phyloP scores from a whole-genome alignment of 129 eudicot genomes.

The Tagetes erecta region DNA sequence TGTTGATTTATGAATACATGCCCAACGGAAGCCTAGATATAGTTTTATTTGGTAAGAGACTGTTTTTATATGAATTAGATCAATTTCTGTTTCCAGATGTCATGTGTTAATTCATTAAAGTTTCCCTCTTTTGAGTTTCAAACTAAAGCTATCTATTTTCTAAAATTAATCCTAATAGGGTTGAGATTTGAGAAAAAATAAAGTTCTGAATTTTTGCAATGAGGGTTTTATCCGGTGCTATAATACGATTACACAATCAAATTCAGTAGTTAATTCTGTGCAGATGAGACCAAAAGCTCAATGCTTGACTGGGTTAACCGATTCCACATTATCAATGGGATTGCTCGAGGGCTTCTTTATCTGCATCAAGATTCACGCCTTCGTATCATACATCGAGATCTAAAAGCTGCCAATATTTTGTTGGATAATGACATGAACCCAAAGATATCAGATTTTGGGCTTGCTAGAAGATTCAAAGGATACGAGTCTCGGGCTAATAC shows the following conservation, averaged over 20 bases:
- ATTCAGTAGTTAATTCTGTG: not conserved
- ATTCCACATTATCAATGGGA: slow-evolving; percentile 24
- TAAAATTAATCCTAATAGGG: not conserved
- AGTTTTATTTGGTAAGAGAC: slow-evolving; percentile 12
- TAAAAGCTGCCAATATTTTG: not conserved
- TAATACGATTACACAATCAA: not conserved
- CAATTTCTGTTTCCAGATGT: no score
- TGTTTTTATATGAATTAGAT: no score
- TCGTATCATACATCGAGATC: not conserved
- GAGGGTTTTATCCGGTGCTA: not conserved
- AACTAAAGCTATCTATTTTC: not conserved
- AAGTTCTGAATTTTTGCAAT: not conserved
- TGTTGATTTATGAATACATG: slow-evolving; percentile 33
- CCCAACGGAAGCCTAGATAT: slow-evolving; percentile 30
- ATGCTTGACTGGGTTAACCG: slow-evolving; percentile 23
- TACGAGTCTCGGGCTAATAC: slow-evolving; percentile 18
- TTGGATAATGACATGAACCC: slow-evolving; percentile 7
- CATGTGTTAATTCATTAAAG: not conserved
- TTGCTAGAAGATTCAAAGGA: slow-evolving; percentile 23
- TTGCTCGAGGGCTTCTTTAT: slow-evolving; percentile 7
- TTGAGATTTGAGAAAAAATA: not conserved
- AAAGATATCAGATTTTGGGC: slow-evolving; percentile 31
- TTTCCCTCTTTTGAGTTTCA: not conserved
- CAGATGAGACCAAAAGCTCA: slow-evolving; percentile 17
- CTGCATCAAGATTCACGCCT: slow-evolving; percentile 1